Percentiles rank a stretch among this genome's conserved stretches.
Evolutionary conservation across 495 filamentous ascomycete genomes (phyloP).

Genomic region (Daldinia childiae): DNA sequence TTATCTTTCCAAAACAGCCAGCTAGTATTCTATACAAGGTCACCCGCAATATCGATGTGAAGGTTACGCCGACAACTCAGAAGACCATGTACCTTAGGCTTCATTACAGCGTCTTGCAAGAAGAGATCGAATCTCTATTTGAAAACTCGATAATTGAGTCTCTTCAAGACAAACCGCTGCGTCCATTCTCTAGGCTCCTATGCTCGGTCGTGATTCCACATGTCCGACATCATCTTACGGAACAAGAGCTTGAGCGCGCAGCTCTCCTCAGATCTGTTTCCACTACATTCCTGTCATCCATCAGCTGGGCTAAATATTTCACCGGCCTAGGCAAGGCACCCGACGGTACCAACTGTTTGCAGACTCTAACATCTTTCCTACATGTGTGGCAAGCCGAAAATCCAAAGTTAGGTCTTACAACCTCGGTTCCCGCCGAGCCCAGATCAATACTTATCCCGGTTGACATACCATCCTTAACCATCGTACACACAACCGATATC

Average conservation of each 20-base stretch:
- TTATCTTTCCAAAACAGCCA: constrained; percentile 83
- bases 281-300: constrained; percentile 50
- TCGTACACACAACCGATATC: constrained; percentile 86
- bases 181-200: constrained; percentile 58
- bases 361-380: constrained; percentile 48
- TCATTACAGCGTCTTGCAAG: constrained; percentile 79
- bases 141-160: constrained; percentile 49
- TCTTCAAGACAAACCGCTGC: constrained; percentile 53
- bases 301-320: constrained; percentile 56
- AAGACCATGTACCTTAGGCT: constrained; percentile 74
- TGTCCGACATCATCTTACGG: constrained; percentile 62
- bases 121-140: constrained; percentile 66
- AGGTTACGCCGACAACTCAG: constrained; percentile 48
- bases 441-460: constrained; percentile 75
- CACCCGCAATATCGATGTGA: constrained; percentile 50
- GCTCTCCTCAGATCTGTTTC: constrained; percentile 61
- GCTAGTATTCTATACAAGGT: constrained; percentile 87
- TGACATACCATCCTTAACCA: constrained; percentile 83
- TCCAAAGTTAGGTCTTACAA: constrained; percentile 47
- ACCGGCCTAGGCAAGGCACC: constrained; percentile 52
- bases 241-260: constrained; percentile 68
- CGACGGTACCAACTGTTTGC: constrained; percentile 37
- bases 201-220: constrained; percentile 60
- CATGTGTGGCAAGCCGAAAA: constrained; percentile 51
- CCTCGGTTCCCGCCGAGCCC: constrained; percentile 27